Evolutionary conservation across 495 filamentous ascomycete genomes (phyloP), one percentile per base, ranked within the genome.

Genomic region (Penicillium cataractarum): DNA sequence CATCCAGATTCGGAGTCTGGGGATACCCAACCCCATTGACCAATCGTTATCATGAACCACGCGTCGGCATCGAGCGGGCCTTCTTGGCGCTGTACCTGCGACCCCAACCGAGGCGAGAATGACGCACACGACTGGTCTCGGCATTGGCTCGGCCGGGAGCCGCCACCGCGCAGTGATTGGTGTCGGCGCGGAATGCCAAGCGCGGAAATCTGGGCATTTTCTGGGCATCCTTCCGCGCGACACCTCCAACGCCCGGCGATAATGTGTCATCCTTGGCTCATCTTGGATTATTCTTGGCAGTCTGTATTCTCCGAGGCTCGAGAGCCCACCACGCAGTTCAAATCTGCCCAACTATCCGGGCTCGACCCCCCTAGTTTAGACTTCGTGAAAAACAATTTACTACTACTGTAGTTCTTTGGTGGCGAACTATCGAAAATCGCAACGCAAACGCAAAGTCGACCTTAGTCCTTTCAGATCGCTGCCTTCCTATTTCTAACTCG

Each of bases 121-220:
- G 74, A 76, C 72, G 74, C 68, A 71, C 44, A 70, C 66, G 64
- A 71, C 64, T 63, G 53, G 46, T 49, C 59, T 71, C 62, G 72
- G 63, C 71, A 33, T 52, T 62, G 49, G 19, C 66, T 71, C 60
- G 68, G 70, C 59, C 32, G 55, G 58, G 46, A 54, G 33, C 48
- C 59, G 59, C 50, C 48, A 56, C 56, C 17, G n/a, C 0, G 21
- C 40, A 40, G 31, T 66, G 57, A 76, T 69, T 72, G 57, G 70
- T 17, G 19, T 42, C 39, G 57, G 64, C 63, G 71, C 71, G 68
- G 69, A 68, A 37, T 58, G 69, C 70, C 75, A 74, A 74, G 69
- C 73, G 69, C 68, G 73, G 70, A 65, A 66, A 65, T 60, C 74
- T 72, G 65, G 70, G 72, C 74, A 21, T 29, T 10, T 37, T 33